phyloP scores from a whole-genome alignment of 495 filamentous ascomycete genomes.

The Entonaema liquescens region DNA sequence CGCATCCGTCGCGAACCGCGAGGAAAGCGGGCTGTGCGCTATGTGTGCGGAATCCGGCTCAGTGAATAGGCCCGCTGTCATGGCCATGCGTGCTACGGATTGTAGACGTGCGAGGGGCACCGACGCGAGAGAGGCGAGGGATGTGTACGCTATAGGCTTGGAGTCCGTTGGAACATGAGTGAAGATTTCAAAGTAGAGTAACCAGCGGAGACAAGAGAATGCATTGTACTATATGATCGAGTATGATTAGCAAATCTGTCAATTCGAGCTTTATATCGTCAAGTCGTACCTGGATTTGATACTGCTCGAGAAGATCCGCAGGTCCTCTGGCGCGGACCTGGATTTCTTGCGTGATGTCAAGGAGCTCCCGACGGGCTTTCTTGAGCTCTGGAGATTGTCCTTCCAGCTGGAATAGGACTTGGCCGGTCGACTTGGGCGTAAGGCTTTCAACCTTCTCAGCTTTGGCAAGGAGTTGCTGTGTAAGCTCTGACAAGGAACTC shows the following conservation, averaged over 20 bases:
- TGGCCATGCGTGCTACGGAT: neutral
- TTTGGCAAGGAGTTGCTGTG: neutral
- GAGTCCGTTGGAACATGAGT: neutral
- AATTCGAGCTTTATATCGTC: neutral
- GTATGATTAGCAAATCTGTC: neutral
- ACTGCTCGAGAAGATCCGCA: neutral
- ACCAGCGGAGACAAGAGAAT: neutral
- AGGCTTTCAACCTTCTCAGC: neutral
- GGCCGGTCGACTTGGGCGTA: neutral
- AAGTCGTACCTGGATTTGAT: neutral
- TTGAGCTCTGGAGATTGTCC: neutral
- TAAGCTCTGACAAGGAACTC: neutral
- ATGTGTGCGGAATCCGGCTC: neutral
- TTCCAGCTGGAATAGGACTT: neutral
- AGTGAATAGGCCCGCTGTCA: neutral
- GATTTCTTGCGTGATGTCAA: neutral
- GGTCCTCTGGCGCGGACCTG: neutral
- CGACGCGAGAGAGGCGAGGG: neutral
- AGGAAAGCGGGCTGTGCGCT: neutral
- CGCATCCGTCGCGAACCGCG: neutral
- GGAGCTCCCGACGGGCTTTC: neutral
- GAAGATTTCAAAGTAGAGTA: neutral
- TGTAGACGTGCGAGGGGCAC: neutral
- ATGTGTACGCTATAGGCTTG: neutral
- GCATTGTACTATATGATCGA: neutral